These are phyloP conservation scores for Globisporangium orthogonon DNA, from an alignment of 352 stramenopile species.

Conservation along the genomic window DNA sequence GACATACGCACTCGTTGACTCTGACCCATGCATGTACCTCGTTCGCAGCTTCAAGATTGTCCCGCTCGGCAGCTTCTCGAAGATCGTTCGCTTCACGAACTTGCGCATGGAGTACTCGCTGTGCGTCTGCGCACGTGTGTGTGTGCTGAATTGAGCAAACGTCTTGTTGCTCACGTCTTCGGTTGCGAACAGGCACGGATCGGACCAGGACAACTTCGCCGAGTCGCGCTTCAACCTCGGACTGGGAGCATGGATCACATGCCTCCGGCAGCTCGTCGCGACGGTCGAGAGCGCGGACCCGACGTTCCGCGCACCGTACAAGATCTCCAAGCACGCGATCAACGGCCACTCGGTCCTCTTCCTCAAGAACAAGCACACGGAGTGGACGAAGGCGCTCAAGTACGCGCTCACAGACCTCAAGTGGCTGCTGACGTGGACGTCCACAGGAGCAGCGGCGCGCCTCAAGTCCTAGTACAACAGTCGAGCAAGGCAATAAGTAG, in stretches of 20 bases:
- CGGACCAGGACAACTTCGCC: slow-evolving; percentile 76
- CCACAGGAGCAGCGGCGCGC: slow-evolving; percentile 23
- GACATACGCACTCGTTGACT: neutral
- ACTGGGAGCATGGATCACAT: slow-evolving; percentile 73
- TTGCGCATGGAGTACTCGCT: slow-evolving; percentile 79
- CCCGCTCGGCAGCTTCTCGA: slow-evolving; percentile 82
- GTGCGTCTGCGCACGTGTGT: slow-evolving; percentile 22
- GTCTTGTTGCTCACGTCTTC: slow-evolving; percentile 4
- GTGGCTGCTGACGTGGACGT: slow-evolving; percentile 71
- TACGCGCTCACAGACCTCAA: slow-evolving; percentile 83
- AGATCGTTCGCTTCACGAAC: slow-evolving; percentile 73
- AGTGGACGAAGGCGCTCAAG: slow-evolving; percentile 86
- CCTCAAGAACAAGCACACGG: slow-evolving; percentile 72
- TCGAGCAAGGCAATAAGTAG: neutral
- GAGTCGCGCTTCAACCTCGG: slow-evolving; percentile 86
- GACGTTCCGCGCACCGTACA: slow-evolving; percentile 71
- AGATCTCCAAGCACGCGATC: slow-evolving; percentile 68
- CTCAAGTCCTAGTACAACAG: slow-evolving; percentile 11
- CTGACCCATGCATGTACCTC: neutral
- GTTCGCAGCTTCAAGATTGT: slow-evolving; percentile 75
- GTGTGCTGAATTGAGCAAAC: slow-evolving; percentile 2
- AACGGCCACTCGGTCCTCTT: slow-evolving; percentile 66
- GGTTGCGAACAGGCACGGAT: slow-evolving; percentile 56
- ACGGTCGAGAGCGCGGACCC: slow-evolving; percentile 48
- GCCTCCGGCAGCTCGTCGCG: slow-evolving; percentile 58